A percentile compares a stretch with the other conserved stretches of the same genome.
Evolutionary conservation across 768 basidiomycete species (phyloP).

Genomic region (Mycena floridula): DNA sequence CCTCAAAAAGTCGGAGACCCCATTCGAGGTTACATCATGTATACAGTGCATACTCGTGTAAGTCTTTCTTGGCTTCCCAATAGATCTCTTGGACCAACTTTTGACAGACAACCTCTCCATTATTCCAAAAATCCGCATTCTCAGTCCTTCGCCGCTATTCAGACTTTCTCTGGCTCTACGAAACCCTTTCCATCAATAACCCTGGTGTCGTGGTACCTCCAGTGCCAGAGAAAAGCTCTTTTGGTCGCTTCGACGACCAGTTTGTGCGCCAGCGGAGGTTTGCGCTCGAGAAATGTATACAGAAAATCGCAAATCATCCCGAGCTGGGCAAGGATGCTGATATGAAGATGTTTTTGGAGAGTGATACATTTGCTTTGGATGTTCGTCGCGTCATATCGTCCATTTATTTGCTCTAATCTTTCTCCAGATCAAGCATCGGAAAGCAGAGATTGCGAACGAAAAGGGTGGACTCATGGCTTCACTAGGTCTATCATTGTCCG

Average conservation of each 20-base stretch:
- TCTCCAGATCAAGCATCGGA: constrained; percentile 79
- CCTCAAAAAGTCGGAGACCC: constrained; percentile 97
- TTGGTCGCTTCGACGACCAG: constrained; percentile 88
- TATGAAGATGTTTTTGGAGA: constrained; percentile 86
- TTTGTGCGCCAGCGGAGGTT: constrained; percentile 84
- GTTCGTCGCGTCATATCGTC: constrained; percentile 41
- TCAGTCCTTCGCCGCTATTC: constrained; percentile 96
- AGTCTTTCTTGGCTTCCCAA: constrained; percentile 15
- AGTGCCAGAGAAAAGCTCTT: constrained; percentile 90
- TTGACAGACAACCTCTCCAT: constrained; percentile 73
- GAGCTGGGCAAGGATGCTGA: constrained; percentile 85
- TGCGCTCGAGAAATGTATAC: constrained; percentile 85
- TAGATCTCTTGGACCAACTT: constrained; percentile 2
- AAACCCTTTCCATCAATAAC: constrained; percentile 82
- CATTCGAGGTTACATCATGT: constrained; percentile 90
- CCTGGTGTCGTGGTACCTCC: constrained; percentile 97
- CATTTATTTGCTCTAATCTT: neutral
- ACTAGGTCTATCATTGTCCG: constrained; percentile 72
- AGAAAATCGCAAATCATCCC: constrained; percentile 91
- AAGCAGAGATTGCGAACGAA: constrained; percentile 70
- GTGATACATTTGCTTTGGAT: constrained; percentile 86
- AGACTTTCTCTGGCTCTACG: constrained; percentile 96
- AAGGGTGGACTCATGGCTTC: constrained; percentile 80
- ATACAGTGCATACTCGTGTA: constrained; percentile 89
- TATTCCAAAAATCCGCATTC: constrained; percentile 78